Percentiles rank a stretch among this genome's conserved stretches.
Evolutionary conservation across 2,329 filamentous ascomycete genomes (phyloP).

Genomic region (Ophiostoma sp.): DNA sequence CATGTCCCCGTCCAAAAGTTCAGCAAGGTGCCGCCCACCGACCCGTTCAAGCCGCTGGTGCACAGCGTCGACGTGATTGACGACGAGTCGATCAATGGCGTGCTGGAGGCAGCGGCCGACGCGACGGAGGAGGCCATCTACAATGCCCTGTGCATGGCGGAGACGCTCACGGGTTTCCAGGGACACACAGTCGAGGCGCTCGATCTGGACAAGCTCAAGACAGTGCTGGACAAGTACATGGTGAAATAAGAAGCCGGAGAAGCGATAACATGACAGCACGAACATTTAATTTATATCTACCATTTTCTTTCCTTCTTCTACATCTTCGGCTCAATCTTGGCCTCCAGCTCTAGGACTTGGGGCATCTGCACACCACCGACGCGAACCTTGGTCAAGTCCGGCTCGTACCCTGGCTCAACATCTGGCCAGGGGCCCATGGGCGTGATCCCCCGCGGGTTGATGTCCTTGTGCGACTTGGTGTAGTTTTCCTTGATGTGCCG

Average conservation of each 20-base stretch:
- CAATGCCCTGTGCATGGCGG: constrained; percentile 62
- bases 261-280: not conserved
- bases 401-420: constrained; percentile 53
- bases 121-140: constrained; percentile 66
- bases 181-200: constrained; percentile 24
- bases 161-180: constrained; percentile 54
- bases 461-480: constrained; percentile 58
- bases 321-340: constrained; percentile 25
- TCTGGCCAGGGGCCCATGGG: constrained; percentile 61
- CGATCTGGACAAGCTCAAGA: constrained; percentile 28
- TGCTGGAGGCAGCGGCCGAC: constrained; percentile 64
- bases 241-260: not conserved
- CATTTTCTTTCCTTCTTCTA: not conserved
- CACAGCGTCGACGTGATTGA: constrained; percentile 40
- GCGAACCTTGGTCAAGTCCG: constrained; percentile 49
- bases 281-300: not conserved
- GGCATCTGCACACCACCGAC: constrained; percentile 50
- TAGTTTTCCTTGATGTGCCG: constrained; percentile 68
- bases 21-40: not conserved
- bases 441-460: constrained; percentile 64
- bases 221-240: constrained; percentile 32
- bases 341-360: constrained; percentile 39
- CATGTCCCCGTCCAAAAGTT: constrained; percentile 40
- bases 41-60: constrained; percentile 18
- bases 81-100: constrained; percentile 59